A percentile compares a stretch with the other conserved stretches of the same genome.
Evolutionary conservation across 306 rosid species (phyloP).

Genomic region (Rosa chinensis): DNA sequence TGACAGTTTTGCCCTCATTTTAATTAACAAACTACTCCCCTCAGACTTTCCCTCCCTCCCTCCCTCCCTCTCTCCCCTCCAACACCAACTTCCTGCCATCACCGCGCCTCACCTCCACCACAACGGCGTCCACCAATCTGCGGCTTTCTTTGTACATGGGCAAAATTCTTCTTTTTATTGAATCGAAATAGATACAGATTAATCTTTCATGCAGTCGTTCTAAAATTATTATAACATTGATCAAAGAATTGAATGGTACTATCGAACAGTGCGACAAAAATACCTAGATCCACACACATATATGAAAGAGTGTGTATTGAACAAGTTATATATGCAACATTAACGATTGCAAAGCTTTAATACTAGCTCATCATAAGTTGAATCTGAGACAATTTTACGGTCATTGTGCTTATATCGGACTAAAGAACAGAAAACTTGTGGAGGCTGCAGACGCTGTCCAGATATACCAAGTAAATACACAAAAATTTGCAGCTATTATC

Average conservation of each 20-base stretch:
- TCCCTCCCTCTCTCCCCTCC: too few relatives aligned
- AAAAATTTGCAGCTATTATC: conserved; percentile 14
- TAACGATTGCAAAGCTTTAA: background rate
- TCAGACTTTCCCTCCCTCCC: too few relatives aligned
- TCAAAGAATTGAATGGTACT: background rate
- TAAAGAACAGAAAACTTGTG: background rate
- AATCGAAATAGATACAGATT: too few relatives aligned
- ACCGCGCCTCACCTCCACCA: too few relatives aligned
- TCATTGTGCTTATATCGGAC: conserved; percentile 5
- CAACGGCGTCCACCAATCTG: too few relatives aligned
- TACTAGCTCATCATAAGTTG: background rate
- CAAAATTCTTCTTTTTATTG: too few relatives aligned
- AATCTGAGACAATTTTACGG: background rate
- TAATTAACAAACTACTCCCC: too few relatives aligned
- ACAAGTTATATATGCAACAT: conserved; percentile 7
- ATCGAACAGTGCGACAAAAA: background rate
- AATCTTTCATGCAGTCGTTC: background rate
- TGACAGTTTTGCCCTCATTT: too few relatives aligned
- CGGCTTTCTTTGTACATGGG: too few relatives aligned
- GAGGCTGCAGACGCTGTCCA: background rate
- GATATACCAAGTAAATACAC: background rate
- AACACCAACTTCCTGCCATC: too few relatives aligned
- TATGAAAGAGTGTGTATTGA: background rate
- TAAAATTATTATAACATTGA: background rate
- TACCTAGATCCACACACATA: background rate